Conservation (phyloP, 2,329 filamentous ascomycete genomes). For the Apiospora arundinis region DNA sequence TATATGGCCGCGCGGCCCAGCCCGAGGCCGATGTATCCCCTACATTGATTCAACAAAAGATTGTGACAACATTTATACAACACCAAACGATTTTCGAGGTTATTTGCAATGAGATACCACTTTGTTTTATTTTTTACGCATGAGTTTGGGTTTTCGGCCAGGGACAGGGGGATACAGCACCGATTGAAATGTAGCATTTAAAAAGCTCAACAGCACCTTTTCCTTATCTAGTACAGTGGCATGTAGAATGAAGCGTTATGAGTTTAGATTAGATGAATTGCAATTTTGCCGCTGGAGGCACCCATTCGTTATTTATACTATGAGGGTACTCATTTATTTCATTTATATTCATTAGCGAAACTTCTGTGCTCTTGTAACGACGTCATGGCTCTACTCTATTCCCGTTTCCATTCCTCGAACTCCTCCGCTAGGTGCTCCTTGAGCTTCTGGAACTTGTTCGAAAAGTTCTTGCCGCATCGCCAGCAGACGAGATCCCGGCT, state of each 20-base stretch:
- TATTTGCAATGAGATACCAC: conserved; percentile 17
- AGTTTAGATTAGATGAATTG: conserved; percentile 11
- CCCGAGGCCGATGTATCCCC: not conserved
- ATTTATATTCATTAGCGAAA: not conserved
- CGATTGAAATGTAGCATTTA: not conserved
- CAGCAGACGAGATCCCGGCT: conserved; percentile 77
- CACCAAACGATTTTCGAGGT: conserved; percentile 14
- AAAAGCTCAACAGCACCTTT: not conserved
- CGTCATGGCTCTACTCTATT: conserved; percentile 45
- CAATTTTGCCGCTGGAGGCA: not conserved
- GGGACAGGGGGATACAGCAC: not conserved
- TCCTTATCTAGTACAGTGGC: not conserved
- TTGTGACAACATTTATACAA: not conserved
- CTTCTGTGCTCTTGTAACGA: not conserved
- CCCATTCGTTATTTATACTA: not conserved
- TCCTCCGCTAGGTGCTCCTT: conserved; percentile 70
- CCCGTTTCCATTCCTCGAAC: conserved; percentile 75
- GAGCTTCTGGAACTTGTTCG: conserved; percentile 69
- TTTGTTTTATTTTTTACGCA: not conserved
- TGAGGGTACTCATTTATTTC: not conserved
- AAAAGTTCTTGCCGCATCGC: conserved; percentile 79
- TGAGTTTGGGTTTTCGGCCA: not conserved
- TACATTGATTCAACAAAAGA: not conserved
- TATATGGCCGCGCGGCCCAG: conserved; percentile 15
- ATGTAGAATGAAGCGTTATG: conserved; percentile 12